A percentile compares a stretch with the other conserved stretches of the same genome.
These are phyloP conservation scores for Sclerotiophoma versabilis DNA, from an alignment of 2,329 filamentous ascomycete species.

Conservation along the genomic window DNA sequence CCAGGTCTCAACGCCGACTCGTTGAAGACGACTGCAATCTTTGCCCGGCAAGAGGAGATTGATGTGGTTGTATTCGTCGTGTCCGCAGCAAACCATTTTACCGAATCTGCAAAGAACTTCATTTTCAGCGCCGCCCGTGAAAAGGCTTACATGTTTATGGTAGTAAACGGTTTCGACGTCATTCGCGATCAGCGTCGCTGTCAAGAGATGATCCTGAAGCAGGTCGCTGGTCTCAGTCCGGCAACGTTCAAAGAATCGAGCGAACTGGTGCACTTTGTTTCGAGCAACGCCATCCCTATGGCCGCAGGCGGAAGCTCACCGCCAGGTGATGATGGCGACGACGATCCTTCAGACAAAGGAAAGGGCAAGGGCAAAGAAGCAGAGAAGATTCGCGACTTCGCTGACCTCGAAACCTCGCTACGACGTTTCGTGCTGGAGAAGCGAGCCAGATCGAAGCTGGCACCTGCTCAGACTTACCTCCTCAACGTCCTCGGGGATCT, in stretches of 20 bases:
- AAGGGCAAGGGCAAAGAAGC: slow-evolving; percentile 69
- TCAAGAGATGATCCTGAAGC: slow-evolving; percentile 90
- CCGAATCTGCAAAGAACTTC: slow-evolving; percentile 95
- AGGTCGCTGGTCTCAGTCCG: slow-evolving; percentile 86
- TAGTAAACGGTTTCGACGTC: slow-evolving; percentile 95
- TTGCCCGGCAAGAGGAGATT: slow-evolving; percentile 96
- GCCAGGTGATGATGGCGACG: slow-evolving; percentile 48
- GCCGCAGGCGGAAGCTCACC: slow-evolving; percentile 48
- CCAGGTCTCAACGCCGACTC: slow-evolving; percentile 96
- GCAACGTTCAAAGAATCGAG: slow-evolving; percentile 90
- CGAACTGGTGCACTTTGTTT: slow-evolving; percentile 96
- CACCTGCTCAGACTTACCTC: slow-evolving; percentile 93
- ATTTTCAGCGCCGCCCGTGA: slow-evolving; percentile 94
- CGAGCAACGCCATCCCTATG: slow-evolving; percentile 91
- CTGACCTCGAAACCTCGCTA: slow-evolving; percentile 85
- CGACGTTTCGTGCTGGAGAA: slow-evolving; percentile 96
- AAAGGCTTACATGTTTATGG: slow-evolving; percentile 98
- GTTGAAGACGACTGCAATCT: slow-evolving; percentile 95
- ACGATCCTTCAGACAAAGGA: slow-evolving; percentile 58
- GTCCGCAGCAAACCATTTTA: slow-evolving; percentile 97
- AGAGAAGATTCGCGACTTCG: slow-evolving; percentile 89
- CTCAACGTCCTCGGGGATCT: slow-evolving; percentile 92
- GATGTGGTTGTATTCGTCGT: slow-evolving; percentile 99
- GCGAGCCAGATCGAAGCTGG: slow-evolving; percentile 91
- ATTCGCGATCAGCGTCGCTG: slow-evolving; percentile 92